A percentile compares a stretch with the other conserved stretches of the same genome.
phyloP scores from a whole-genome alignment of 441 rosid genomes.

The Corymbia calophylla region DNA sequence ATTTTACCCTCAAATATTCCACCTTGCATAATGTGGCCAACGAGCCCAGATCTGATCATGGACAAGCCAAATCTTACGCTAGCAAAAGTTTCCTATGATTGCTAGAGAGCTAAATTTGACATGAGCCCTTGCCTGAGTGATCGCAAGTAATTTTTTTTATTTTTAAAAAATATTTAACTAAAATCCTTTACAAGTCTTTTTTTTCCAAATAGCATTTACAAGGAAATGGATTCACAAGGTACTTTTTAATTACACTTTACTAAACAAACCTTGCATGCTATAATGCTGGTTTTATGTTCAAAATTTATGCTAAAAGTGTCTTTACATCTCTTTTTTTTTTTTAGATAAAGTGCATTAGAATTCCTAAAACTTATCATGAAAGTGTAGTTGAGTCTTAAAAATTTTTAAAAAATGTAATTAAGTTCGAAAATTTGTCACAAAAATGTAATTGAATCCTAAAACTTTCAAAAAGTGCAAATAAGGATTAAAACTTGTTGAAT shows the following conservation, averaged over 20 bases:
- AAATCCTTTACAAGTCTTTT: not conserved
- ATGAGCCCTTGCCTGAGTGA: too few relatives aligned
- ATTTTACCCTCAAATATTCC: not conserved
- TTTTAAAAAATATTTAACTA: not conserved
- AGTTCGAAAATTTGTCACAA: too few relatives aligned
- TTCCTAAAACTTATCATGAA: too few relatives aligned
- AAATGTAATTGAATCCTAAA: too few relatives aligned
- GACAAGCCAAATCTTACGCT: not conserved
- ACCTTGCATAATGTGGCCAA: not conserved
- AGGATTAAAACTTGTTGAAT: too few relatives aligned
- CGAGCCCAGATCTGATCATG: not conserved
- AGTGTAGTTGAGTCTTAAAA: too few relatives aligned
- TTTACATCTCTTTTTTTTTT: not conserved
- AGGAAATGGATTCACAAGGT: not conserved
- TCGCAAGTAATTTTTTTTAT: not conserved
- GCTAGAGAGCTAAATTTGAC: too few relatives aligned
- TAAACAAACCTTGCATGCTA: not conserved
- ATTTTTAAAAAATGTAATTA: too few relatives aligned
- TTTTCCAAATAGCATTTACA: not conserved
- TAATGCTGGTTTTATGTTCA: not conserved
- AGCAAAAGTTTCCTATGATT: too few relatives aligned
- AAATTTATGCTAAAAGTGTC: not conserved
- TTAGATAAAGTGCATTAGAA: too few relatives aligned
- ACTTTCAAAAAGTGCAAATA: too few relatives aligned
- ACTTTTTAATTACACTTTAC: not conserved